Percentiles rank a stretch among this genome's conserved stretches.
phyloP scores from a whole-genome alignment of 129 eudicot genomes.

The Erigeron canadensis region DNA sequence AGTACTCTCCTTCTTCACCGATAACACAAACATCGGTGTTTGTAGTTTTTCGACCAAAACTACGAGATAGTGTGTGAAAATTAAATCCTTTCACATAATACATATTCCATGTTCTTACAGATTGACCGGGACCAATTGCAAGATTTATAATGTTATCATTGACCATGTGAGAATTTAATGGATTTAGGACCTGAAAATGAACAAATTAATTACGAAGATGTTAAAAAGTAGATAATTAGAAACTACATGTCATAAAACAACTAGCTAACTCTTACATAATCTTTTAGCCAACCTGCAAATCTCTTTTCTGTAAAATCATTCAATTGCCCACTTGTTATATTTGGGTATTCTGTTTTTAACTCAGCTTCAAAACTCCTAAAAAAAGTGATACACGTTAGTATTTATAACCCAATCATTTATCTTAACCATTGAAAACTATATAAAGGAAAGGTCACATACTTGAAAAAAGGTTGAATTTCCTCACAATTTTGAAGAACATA shows the following conservation, averaged over 20 bases:
- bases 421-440: neutral
- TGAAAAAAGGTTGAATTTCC: too few relatives aligned
- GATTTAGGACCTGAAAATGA: neutral
- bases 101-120: neutral
- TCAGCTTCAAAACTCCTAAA: constrained; percentile 2
- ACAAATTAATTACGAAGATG: neutral
- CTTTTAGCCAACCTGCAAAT: neutral
- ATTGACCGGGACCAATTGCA: constrained; percentile 1
- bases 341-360: neutral
- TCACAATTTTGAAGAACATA: too few relatives aligned
- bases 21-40: constrained; percentile 3
- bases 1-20: too few relatives aligned
- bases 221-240: neutral
- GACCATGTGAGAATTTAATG: neutral
- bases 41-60: neutral
- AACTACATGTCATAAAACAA: neutral
- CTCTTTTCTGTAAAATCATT: neutral
- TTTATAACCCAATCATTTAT: neutral
- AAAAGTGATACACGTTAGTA: neutral
- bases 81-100: constrained; percentile 4
- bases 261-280: neutral
- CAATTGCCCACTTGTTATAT: neutral
- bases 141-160: too few relatives aligned
- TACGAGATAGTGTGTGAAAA: neutral
- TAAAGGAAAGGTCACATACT: constrained; percentile 13